Evolutionary conservation across 768 basidiomycete genomes (phyloP), one percentile per base, ranked within the genome.

Genomic region (Pleurotus citrinopileatus): DNA sequence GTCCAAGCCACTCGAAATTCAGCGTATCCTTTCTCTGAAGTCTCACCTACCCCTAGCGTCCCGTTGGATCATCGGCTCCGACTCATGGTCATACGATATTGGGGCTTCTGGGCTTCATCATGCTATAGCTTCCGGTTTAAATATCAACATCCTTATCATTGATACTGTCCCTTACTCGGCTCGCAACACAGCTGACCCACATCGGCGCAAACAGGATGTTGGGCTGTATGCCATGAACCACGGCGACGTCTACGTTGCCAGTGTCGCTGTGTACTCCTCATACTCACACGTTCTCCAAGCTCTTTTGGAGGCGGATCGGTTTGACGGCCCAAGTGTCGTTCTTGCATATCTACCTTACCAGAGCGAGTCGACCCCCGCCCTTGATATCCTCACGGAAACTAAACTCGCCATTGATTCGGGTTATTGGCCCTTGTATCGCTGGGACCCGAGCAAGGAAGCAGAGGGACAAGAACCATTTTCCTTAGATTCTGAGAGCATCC

Each of bases 221-320:
- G 97, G 96, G 2, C 76, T 99, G 47, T 99, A 99, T 64, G 97
- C 96, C 20, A 94, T 98, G 89, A 98, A 97, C 73, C 89, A 97
- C 67, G 96, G 96, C 9, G 89, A 94, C 64, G 93, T 94, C 55
- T 99, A 91, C 66, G 97, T 97, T 54, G 94, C 95, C 8, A 94
- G 91, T 63, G 81, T 96, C 32, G 97, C 97, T 3, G 87, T 98
- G 56, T 98, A 95, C 73, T 91, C 94, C 23, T 96, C 94, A 15
- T 98, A 98, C 67, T 79, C 89, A 0, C 96, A 98, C 63, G 93
- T 96, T 25, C 80, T 98, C 36, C 95, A 97, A 68, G 82, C 93
- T 3, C 64, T 99, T 55, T 76, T 87, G 54, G 97, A 98, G 65
- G 97, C 97, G 3, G 97, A 98, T 67, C 78, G 75, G 43, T 95